phyloP scores from a whole-genome alignment of 2,329 filamentous ascomycete genomes.

The Fonsecaea nubica region DNA sequence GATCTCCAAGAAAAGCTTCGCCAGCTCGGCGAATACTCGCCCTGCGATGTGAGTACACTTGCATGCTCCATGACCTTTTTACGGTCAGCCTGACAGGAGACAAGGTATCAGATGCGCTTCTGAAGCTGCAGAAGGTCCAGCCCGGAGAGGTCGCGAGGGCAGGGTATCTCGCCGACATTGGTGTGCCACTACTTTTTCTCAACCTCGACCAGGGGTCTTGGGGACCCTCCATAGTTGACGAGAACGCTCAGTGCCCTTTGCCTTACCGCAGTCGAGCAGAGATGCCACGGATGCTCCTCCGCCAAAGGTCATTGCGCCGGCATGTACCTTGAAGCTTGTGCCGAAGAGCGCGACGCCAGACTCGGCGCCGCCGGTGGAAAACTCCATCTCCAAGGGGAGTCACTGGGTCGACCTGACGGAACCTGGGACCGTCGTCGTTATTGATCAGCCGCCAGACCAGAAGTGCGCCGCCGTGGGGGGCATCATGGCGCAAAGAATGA shows the following conservation, averaged over 20 bases:
- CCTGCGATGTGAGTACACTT: slow-evolving; percentile 49
- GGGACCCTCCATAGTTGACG: slow-evolving; percentile 13
- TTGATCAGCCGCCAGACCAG: slow-evolving; percentile 70
- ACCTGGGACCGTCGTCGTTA: slow-evolving; percentile 67
- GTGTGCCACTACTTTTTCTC: slow-evolving; percentile 45
- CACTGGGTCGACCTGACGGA: slow-evolving; percentile 74
- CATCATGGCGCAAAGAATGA: slow-evolving; percentile 75
- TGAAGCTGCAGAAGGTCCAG: slow-evolving; percentile 64
- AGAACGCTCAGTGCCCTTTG: slow-evolving; percentile 22
- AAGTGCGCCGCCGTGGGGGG: slow-evolving; percentile 76
- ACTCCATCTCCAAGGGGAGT: slow-evolving; percentile 63
- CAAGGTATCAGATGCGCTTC: slow-evolving; percentile 73
- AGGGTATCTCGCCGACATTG: slow-evolving; percentile 70
- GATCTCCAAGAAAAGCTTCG: slow-evolving; percentile 47
- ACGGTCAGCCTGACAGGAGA: slow-evolving; percentile 3
- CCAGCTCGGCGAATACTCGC: slow-evolving; percentile 46
- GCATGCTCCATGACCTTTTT: slow-evolving; percentile 1
- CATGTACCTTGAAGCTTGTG: slow-evolving; percentile 61
- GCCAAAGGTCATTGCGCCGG: slow-evolving; percentile 49
- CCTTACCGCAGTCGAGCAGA: slow-evolving; percentile 16
- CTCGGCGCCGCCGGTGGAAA: slow-evolving; percentile 39
- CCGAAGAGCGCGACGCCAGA: slow-evolving; percentile 48
- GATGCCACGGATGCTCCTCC: neutral
- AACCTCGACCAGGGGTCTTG: neutral
- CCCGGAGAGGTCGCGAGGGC: slow-evolving; percentile 61